phyloP scores from a whole-genome alignment of 2,329 filamentous ascomycete species.

The Botrytis aclada region DNA sequence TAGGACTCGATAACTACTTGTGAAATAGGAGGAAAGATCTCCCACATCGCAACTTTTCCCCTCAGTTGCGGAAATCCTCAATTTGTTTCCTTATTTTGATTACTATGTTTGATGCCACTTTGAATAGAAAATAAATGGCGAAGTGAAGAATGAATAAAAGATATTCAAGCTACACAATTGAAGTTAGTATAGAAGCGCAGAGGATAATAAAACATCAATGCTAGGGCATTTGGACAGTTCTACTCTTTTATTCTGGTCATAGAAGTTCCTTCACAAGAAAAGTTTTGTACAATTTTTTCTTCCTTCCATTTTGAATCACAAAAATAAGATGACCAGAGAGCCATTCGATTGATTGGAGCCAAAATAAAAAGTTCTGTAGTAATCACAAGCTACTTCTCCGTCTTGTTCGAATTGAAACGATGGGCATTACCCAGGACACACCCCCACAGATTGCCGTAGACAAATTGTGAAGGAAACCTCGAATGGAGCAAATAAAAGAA shows the following conservation, averaged over 20 bases:
- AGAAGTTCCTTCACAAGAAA: too few relatives aligned
- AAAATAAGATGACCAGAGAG: background rate
- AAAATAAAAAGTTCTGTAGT: background rate
- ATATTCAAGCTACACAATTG: too few relatives aligned
- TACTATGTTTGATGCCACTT: background rate
- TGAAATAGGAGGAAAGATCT: too few relatives aligned
- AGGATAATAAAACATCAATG: background rate
- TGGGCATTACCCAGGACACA: background rate
- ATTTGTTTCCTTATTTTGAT: background rate
- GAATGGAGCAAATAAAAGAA: background rate
- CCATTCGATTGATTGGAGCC: background rate
- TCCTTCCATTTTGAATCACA: too few relatives aligned
- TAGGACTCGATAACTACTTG: too few relatives aligned
- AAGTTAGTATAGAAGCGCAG: fast-evolving
- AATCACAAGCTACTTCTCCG: background rate
- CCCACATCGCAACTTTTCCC: too few relatives aligned
- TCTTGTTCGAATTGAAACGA: background rate
- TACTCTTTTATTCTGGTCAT: too few relatives aligned
- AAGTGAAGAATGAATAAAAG: background rate
- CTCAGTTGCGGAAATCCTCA: fast-evolving
- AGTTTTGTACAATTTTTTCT: background rate
- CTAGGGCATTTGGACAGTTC: background rate
- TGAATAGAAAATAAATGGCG: background rate
- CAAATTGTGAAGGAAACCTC: background rate
- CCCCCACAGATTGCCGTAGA: background rate